Evolutionary conservation across 176 grass and related monocot genomes (phyloP).

Genomic region (Cymbopogon citratus): DNA sequence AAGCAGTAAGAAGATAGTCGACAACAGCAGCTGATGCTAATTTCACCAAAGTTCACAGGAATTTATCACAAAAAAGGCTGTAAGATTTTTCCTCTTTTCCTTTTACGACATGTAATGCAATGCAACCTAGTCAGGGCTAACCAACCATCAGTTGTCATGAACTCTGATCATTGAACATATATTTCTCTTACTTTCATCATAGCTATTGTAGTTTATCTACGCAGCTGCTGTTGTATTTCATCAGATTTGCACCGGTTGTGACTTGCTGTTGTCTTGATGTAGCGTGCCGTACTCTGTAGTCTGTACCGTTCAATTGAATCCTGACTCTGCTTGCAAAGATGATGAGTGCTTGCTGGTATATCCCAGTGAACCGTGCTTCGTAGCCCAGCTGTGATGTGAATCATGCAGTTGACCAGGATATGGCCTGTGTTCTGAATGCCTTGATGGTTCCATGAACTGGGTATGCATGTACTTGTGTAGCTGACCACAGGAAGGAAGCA

Average conservation of each 20-base stretch:
- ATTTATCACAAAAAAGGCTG: constrained; percentile 6
- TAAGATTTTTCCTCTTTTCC: not conserved
- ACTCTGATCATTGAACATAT: constrained; percentile 6
- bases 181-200: not conserved
- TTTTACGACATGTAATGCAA: constrained; percentile 24
- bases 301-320: too few species aligned
- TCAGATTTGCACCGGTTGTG: not conserved
- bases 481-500: not conserved
- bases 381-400: too few species aligned
- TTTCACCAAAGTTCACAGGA: constrained; percentile 20
- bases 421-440: not conserved
- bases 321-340: too few species aligned
- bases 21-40: constrained; percentile 22
- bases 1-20: constrained; percentile 27
- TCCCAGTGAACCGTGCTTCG: too few species aligned
- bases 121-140: constrained; percentile 26
- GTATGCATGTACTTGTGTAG: not conserved
- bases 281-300: too few species aligned
- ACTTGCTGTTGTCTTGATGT: not conserved
- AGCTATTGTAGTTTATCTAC: not conserved
- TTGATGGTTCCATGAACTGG: not conserved
- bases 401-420: not conserved
- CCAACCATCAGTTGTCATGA: constrained; percentile 18
- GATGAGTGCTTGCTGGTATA: too few species aligned
- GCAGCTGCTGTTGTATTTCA: not conserved